These are phyloP conservation scores for Fusarium concolor DNA, from an alignment of 2,329 filamentous ascomycete species.

Conservation along the genomic window DNA sequence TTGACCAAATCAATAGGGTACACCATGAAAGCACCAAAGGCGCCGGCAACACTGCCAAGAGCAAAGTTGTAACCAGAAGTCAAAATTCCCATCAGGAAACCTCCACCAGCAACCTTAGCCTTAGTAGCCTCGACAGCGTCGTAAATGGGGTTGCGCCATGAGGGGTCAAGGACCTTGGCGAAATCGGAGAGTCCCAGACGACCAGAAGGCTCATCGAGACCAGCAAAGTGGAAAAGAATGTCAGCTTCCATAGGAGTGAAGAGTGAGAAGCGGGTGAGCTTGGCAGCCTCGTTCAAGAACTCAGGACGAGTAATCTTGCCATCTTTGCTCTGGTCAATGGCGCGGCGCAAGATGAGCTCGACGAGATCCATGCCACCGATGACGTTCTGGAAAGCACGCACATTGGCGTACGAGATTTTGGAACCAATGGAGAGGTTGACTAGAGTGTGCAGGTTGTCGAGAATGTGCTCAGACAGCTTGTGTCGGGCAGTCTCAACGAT, in stretches of 20 bases:
- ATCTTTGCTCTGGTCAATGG: conserved; percentile 83
- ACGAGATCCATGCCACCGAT: conserved; percentile 98
- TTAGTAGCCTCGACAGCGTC: conserved; percentile 62
- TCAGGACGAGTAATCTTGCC: conserved; percentile 94
- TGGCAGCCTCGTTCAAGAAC: conserved; percentile 93
- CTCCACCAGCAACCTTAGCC: conserved; percentile 42
- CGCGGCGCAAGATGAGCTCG: conserved; percentile 90
- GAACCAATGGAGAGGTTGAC: conserved; percentile 93
- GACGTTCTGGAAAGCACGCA: conserved; percentile 97
- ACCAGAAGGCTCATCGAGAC: conserved; percentile 88
- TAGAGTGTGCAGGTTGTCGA: conserved; percentile 89
- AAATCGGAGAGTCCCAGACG: conserved; percentile 87
- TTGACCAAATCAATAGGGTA: conserved; percentile 99
- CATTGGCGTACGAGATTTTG: conserved; percentile 98
- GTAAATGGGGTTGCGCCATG: conserved; percentile 78
- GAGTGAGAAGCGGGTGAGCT: conserved; percentile 90
- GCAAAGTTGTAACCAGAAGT: conserved; percentile 89
- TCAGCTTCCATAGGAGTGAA: conserved; percentile 99
- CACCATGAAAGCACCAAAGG: conserved; percentile 99
- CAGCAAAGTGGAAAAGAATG: conserved; percentile 98
- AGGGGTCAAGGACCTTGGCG: conserved; percentile 92
- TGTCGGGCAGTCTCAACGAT: conserved; percentile 92
- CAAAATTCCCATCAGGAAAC: conserved; percentile 68
- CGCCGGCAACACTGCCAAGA: conserved; percentile 89
- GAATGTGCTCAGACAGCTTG: conserved; percentile 96